A percentile compares a stretch with the other conserved stretches of the same genome.
These are phyloP conservation scores for Limnanthes douglasii DNA, from an alignment of 345 rosid species.

Conservation along the genomic window DNA sequence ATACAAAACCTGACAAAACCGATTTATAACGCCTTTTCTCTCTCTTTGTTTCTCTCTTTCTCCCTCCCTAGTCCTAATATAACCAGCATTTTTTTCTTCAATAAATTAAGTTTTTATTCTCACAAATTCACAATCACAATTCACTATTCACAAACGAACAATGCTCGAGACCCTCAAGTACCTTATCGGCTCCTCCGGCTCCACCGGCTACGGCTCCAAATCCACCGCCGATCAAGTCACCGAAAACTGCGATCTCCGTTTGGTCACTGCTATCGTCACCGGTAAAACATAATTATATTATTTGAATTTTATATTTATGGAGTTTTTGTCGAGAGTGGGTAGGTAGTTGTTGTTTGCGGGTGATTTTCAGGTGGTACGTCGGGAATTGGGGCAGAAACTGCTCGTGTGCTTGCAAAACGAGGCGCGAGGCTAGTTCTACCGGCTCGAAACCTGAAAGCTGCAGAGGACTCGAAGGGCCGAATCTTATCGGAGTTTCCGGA, in stretches of 20 bases:
- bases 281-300: too few species aligned
- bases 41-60: conserved; percentile 3
- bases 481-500: conserved; percentile 55
- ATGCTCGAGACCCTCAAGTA: conserved; percentile 71
- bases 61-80: conserved; percentile 1
- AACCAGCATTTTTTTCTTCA: neutral
- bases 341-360: neutral
- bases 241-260: conserved; percentile 38
- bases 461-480: conserved; percentile 59
- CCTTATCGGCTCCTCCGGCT: conserved; percentile 66
- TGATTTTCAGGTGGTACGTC: conserved; percentile 75
- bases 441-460: conserved; percentile 63
- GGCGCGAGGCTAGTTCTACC: conserved; percentile 76
- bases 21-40: too few species aligned
- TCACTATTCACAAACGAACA: neutral
- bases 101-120: neutral
- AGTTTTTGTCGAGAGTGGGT: too few species aligned
- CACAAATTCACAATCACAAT: conserved; percentile 1
- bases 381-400: conserved; percentile 96
- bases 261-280: conserved; percentile 72
- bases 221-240: conserved; percentile 83
- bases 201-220: conserved; percentile 80
- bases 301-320: too few species aligned
- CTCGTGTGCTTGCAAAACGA: conserved; percentile 62
- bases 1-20: too few species aligned